Percentiles rank a stretch among this genome's conserved stretches.
Evolutionary conservation across 2,329 filamentous ascomycete genomes (phyloP).

Genomic region (Ceratocystis cubensis): DNA sequence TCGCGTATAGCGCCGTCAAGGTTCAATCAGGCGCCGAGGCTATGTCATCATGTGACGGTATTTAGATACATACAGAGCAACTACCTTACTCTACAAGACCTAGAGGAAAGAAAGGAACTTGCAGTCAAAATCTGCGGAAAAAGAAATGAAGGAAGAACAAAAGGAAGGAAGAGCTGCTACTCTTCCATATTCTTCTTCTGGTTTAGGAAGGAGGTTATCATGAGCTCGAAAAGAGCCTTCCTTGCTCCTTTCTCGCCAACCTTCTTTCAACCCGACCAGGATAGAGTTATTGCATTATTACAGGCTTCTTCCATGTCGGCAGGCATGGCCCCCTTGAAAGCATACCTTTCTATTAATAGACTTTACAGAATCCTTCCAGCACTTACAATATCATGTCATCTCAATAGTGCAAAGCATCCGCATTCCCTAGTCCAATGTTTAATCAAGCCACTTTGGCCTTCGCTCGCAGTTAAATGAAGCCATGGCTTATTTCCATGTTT

Average conservation of each 20-base stretch:
- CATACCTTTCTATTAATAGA: not conserved
- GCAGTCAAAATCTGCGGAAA: too few species aligned
- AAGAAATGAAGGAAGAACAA: too few species aligned
- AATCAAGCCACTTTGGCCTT: slow-evolving; percentile 3
- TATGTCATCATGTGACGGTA: not conserved
- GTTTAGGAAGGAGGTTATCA: not conserved
- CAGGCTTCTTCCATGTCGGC: not conserved
- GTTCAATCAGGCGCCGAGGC: not conserved
- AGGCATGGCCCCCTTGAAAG: not conserved
- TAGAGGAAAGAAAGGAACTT: too few species aligned
- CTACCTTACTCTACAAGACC: too few species aligned
- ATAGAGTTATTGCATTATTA: not conserved
- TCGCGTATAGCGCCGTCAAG: not conserved
- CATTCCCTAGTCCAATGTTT: not conserved
- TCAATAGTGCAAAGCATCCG: not conserved
- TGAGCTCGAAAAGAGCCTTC: not conserved
- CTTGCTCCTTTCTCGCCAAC: not conserved
- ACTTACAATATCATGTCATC: slow-evolving; percentile 5
- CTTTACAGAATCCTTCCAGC: not conserved
- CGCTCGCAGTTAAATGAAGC: not conserved
- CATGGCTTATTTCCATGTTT: not conserved
- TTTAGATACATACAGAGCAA: not conserved
- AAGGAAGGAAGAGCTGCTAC: not conserved
- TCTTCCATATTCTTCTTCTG: not conserved
- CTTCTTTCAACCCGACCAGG: not conserved